Conservation (phyloP, 1,284 basidiomycete genomes). For the Termitomyces sp. region DNA sequence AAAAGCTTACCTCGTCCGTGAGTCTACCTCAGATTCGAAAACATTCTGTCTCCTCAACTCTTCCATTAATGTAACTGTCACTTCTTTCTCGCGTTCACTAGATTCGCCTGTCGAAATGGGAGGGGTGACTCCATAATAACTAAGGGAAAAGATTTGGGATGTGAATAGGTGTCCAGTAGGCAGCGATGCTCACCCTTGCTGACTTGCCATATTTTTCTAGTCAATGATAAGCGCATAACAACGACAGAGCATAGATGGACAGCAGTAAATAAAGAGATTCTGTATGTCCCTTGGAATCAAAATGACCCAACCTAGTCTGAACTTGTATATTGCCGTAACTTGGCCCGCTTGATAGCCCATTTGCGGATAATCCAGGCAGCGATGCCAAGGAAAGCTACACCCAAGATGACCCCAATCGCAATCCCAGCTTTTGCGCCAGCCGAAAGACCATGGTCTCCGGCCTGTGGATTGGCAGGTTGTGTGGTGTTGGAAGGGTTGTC, state of each 20-base stretch:
- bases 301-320: not conserved
- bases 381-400: conserved; percentile 37
- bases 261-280: not conserved
- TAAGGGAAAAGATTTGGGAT: conserved; percentile 23
- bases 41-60: conserved; percentile 85
- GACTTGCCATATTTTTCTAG: conserved; percentile 29
- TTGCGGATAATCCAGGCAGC: conserved; percentile 46
- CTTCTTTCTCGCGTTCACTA: conserved; percentile 66
- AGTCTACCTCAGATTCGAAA: conserved; percentile 89
- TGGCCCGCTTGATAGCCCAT: conserved; percentile 33
- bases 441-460: conserved; percentile 9
- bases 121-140: conserved; percentile 80
- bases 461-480: conserved; percentile 8
- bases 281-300: not conserved
- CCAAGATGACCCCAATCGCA: conserved; percentile 47
- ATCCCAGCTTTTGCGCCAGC: conserved; percentile 42
- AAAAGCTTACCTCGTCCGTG: conserved; percentile 74
- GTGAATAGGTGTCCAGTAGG: not conserved
- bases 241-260: not conserved
- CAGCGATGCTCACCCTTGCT: conserved; percentile 28
- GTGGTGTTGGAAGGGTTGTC: conserved; percentile 38
- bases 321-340: conserved; percentile 6
- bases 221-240: not conserved
- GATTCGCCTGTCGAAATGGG: conserved; percentile 86
- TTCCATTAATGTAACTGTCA: conserved; percentile 85